phyloP scores from a whole-genome alignment of 352 stramenopile species.

The Phytopythium oedochilum region DNA sequence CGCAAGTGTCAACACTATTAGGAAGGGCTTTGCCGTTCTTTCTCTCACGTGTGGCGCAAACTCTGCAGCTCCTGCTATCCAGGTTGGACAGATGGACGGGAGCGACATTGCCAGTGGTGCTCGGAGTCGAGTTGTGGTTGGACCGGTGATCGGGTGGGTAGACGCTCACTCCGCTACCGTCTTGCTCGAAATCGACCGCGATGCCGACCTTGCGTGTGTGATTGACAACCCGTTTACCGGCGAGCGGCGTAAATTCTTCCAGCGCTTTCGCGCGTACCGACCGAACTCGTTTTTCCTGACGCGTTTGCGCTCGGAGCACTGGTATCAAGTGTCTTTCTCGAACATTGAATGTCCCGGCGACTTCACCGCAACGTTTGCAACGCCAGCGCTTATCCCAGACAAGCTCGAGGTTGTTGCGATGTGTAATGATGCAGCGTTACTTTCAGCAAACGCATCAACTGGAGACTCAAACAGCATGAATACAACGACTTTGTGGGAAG shows the following conservation, averaged over 20 bases:
- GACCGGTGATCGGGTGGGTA: slow-evolving; percentile 70
- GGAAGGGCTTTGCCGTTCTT: slow-evolving; percentile 26
- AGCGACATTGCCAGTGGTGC: slow-evolving; percentile 8
- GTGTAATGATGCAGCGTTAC: slow-evolving; percentile 19
- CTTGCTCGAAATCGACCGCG: slow-evolving; percentile 61
- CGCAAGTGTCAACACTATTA: slow-evolving; percentile 9
- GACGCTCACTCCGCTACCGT: slow-evolving; percentile 48
- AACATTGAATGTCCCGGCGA: slow-evolving; percentile 35
- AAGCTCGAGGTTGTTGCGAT: slow-evolving; percentile 36
- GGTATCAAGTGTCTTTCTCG: slow-evolving; percentile 46
- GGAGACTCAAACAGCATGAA: neutral
- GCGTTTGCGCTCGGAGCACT: slow-evolving; percentile 48
- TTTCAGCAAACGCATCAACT: neutral
- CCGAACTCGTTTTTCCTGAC: slow-evolving; percentile 63
- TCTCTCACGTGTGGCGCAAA: slow-evolving; percentile 7
- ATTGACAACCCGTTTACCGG: slow-evolving; percentile 46
- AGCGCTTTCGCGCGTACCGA: slow-evolving; percentile 37
- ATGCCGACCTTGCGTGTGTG: slow-evolving; percentile 44
- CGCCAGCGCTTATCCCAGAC: slow-evolving; percentile 15
- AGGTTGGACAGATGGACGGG: slow-evolving; percentile 11
- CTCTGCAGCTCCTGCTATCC: slow-evolving; percentile 3
- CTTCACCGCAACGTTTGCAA: slow-evolving; percentile 48
- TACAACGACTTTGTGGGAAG: slow-evolving; percentile 19
- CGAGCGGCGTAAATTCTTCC: slow-evolving; percentile 34
- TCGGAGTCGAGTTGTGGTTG: slow-evolving; percentile 37